phyloP scores from a whole-genome alignment of 306 rosid genomes.

The Cercis canadensis region DNA sequence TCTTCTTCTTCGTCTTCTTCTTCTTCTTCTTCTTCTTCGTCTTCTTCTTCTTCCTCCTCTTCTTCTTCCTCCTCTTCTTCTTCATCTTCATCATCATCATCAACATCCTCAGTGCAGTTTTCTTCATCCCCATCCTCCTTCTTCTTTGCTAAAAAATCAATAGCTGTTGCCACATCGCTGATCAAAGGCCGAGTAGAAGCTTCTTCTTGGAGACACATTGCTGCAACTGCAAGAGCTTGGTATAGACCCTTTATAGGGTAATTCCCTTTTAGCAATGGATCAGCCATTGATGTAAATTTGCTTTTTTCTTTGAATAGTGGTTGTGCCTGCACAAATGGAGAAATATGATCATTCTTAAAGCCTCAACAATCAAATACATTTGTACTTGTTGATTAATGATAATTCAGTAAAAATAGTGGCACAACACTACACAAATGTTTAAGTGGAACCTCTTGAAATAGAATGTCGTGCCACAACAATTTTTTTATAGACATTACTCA shows the following conservation, averaged over 20 bases:
- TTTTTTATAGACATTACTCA: no score
- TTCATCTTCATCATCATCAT: background rate
- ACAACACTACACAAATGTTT: no score
- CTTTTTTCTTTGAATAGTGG: slow-evolving; percentile 80
- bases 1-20: slow-evolving; percentile 30
- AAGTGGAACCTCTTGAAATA: no score
- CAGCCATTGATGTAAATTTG: slow-evolving; percentile 61
- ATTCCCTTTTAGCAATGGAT: slow-evolving; percentile 69
- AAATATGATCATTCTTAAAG: background rate
- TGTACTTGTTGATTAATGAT: no score
- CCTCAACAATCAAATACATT: background rate
- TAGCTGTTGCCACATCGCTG: slow-evolving; percentile 85
- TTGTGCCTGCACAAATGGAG: slow-evolving; percentile 63
- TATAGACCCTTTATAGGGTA: slow-evolving; percentile 71
- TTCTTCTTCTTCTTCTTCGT: slow-evolving; percentile 12
- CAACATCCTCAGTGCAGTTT: background rate
- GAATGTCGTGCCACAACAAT: no score
- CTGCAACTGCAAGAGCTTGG: slow-evolving; percentile 96
- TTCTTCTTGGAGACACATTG: slow-evolving; percentile 91
- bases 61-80: slow-evolving; percentile 34
- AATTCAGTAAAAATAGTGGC: no score
- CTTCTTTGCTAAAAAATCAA: slow-evolving; percentile 53
- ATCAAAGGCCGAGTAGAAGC: slow-evolving; percentile 74
- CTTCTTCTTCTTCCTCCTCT: background rate
- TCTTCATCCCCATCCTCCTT: slow-evolving; percentile 35